phyloP scores from a whole-genome alignment of 345 rosid genomes.

The Trapa incisa region DNA sequence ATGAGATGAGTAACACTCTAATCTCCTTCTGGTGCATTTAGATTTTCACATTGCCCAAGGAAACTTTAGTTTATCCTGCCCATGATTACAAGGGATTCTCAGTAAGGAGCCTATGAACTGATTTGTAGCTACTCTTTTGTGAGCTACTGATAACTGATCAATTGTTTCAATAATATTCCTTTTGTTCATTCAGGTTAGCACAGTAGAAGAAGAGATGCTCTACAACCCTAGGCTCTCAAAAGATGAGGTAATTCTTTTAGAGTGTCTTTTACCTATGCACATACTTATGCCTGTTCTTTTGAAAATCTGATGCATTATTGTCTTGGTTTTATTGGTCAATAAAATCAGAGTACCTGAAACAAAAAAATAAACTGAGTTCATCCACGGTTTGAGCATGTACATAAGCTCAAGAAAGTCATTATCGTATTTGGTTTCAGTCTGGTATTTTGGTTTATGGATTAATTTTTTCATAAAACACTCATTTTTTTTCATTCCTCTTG shows the following conservation, averaged over 20 bases:
- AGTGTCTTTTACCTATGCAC: not conserved
- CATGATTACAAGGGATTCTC: slow-evolving; percentile 90
- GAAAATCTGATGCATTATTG: not conserved
- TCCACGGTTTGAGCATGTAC: not conserved
- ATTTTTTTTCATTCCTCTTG: slow-evolving; percentile 6
- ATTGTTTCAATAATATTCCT: not conserved
- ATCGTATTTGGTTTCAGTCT: not conserved
- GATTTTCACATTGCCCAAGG: slow-evolving; percentile 81
- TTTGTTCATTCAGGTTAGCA: slow-evolving; percentile 50
- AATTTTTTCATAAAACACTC: not conserved
- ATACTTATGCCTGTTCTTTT: not conserved
- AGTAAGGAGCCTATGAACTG: slow-evolving; percentile 24
- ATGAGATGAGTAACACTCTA: not conserved
- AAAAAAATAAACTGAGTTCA: not conserved
- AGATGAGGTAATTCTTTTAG: slow-evolving; percentile 41
- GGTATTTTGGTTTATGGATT: not conserved
- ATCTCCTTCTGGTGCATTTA: slow-evolving; percentile 15
- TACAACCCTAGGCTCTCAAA: slow-evolving; percentile 72
- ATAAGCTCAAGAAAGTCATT: not conserved
- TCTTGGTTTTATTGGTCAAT: not conserved
- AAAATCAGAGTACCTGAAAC: too few relatives aligned
- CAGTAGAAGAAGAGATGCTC: slow-evolving; percentile 80
- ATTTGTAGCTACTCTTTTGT: slow-evolving; percentile 1
- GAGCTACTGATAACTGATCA: not conserved
- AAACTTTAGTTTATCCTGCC: slow-evolving; percentile 76